phyloP scores from a whole-genome alignment of 2,329 filamentous ascomycete species.

The Penicillium sp. region DNA sequence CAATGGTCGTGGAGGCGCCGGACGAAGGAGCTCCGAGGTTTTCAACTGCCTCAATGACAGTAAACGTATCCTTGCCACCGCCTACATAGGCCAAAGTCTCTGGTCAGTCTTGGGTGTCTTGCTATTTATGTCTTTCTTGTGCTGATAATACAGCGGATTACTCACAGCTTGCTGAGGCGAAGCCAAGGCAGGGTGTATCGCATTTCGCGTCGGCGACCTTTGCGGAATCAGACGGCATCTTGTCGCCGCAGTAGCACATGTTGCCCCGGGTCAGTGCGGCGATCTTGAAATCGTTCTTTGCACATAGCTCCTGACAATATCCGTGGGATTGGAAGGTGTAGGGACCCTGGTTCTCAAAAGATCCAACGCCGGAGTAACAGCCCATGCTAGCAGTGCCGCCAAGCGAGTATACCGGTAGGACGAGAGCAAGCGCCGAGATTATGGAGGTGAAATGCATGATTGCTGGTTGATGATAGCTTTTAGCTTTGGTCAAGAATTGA shows the following conservation, averaged over 20 bases:
- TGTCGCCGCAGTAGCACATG: conserved; percentile 25
- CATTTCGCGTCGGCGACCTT: conserved; percentile 24
- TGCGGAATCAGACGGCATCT: conserved; percentile 13
- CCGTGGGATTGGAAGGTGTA: conserved; percentile 12
- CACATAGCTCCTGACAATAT: conserved; percentile 20
- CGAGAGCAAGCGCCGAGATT: conserved; percentile 15
- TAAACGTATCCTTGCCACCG: conserved; percentile 20
- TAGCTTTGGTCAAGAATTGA: conserved; percentile 3
- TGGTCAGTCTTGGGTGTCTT: background rate
- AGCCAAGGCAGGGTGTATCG: conserved; percentile 22
- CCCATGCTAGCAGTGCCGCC: conserved; percentile 8
- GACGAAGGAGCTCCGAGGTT: conserved; percentile 4
- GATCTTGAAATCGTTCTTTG: conserved; percentile 10
- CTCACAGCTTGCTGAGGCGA: conserved; percentile 22
- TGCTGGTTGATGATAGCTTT: background rate
- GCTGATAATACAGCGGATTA: background rate
- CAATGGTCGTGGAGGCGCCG: background rate
- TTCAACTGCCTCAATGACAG: conserved; percentile 12
- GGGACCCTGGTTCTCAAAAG: conserved; percentile 8
- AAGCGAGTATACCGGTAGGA: conserved; percentile 9
- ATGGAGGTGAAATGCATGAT: conserved; percentile 15
- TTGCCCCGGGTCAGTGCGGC: conserved; percentile 19
- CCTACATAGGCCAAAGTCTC: conserved; percentile 9
- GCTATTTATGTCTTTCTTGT: background rate
- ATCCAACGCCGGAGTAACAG: conserved; percentile 17